Evolutionary conservation across 352 stramenopile species (phyloP).

Genomic region (Globisporangium spiculum): DNA sequence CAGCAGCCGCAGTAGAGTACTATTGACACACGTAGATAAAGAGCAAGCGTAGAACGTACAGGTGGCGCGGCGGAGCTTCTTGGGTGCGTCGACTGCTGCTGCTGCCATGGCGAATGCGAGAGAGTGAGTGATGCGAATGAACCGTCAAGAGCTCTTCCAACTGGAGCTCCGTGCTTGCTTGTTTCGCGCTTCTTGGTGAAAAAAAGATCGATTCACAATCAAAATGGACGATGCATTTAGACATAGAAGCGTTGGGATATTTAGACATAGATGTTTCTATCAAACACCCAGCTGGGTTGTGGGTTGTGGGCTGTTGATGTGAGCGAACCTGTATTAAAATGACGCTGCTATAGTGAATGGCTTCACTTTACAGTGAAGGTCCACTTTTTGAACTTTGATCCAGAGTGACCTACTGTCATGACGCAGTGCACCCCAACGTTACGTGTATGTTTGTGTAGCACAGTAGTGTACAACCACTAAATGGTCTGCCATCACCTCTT

Average conservation of each 20-base stretch:
- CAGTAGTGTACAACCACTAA: too few species aligned
- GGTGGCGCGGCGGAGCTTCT: slow-evolving; percentile 9
- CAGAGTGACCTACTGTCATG: too few species aligned
- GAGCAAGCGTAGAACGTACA: not conserved
- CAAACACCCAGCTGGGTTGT: not conserved
- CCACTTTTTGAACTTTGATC: too few species aligned
- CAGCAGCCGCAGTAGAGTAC: not conserved
- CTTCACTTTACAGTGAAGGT: too few species aligned
- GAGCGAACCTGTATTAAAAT: not conserved
- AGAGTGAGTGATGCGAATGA: slow-evolving; percentile 2
- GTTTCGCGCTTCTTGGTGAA: slow-evolving; percentile 5
- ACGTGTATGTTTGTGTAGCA: too few species aligned
- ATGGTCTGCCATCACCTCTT: too few species aligned
- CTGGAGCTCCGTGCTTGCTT: slow-evolving; percentile 1
- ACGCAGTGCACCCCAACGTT: too few species aligned
- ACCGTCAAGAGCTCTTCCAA: not conserved
- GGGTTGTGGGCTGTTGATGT: not conserved
- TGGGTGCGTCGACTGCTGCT: not conserved
- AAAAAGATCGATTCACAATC: slow-evolving; percentile 12
- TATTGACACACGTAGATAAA: not conserved
- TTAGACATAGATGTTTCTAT: not conserved
- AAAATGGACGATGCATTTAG: slow-evolving; percentile 1
- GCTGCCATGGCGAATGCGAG: slow-evolving; percentile 10
- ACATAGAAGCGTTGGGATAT: not conserved
- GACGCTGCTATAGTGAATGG: too few species aligned